Percentiles rank a stretch among this genome's conserved stretches.
Evolutionary conservation across 2,329 filamentous ascomycete species (phyloP).

Genomic region (Colletotrichum spinosum): DNA sequence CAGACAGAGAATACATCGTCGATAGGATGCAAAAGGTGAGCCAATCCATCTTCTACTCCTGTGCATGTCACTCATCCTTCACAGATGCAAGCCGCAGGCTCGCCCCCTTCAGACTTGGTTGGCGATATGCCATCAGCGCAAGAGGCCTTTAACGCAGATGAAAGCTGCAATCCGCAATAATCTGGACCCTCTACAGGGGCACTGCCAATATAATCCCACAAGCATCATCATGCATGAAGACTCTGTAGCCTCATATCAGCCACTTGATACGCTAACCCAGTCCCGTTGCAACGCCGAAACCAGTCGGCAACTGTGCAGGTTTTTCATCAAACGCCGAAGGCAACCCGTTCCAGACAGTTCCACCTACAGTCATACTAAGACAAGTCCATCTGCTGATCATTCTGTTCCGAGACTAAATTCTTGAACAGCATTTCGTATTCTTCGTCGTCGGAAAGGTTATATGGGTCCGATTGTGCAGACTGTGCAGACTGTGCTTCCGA

Average conservation of each 20-base stretch:
- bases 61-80: slow-evolving; percentile 36
- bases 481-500: slow-evolving; percentile 42
- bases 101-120: slow-evolving; percentile 89
- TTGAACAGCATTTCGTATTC: slow-evolving; percentile 75
- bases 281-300: slow-evolving; percentile 5
- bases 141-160: slow-evolving; percentile 73
- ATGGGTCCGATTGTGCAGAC: slow-evolving; percentile 41
- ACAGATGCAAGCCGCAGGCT: slow-evolving; percentile 96
- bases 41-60: slow-evolving; percentile 30
- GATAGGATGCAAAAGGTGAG: slow-evolving; percentile 97
- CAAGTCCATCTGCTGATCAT: slow-evolving; percentile 59
- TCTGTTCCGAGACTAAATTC: slow-evolving; percentile 68
- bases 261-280: slow-evolving; percentile 12
- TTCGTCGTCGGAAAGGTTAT: slow-evolving; percentile 62
- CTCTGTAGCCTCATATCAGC: slow-evolving; percentile 13
- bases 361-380: slow-evolving; percentile 43
- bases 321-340: slow-evolving; percentile 19
- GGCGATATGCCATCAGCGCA: slow-evolving; percentile 89
- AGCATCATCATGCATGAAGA: slow-evolving; percentile 11
- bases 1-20: slow-evolving; percentile 91
- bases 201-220: slow-evolving; percentile 41
- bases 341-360: neutral
- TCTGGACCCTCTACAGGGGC: slow-evolving; percentile 40
- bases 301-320: neutral
- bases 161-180: slow-evolving; percentile 73